Evolutionary conservation across 441 rosid species (phyloP), one percentile per base, ranked within the genome.

Genomic region (Mallotus japonicus): DNA sequence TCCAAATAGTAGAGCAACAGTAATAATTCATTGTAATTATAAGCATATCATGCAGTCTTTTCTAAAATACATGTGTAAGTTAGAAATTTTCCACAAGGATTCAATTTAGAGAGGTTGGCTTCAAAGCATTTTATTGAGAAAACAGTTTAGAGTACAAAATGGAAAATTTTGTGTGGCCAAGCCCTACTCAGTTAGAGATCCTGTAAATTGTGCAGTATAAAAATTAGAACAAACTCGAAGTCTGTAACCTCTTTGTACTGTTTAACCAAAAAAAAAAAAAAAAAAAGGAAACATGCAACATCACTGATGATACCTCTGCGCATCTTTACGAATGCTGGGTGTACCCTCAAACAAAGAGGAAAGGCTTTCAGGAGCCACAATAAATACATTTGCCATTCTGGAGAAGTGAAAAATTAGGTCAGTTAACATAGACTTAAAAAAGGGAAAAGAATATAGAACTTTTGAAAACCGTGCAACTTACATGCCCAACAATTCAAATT

Each of bases 301-400:
- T 20, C 40, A 46, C 17, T 8, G 67, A 73, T n/a, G 56, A 65
- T 89, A 95, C 97, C 96, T 90, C 78, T 95, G 97, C 0, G 93
- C 95, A 77, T 95, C 99, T 84, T 89, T 93, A 50, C 92, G 89
- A 58, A 93, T 89, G 81, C 96, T 88, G 71, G 98, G 98, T 40
- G 93, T 89, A 42, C 99, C 99, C 86, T 96, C 99, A 59, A 92
- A 89, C 90, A 95, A 80, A 66, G 91, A 77, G 76, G 97, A 86
- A 78, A 93, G 91, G 71, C 99, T 96, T 81, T 96, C 98, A 64
- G 99, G 97, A 69, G 99, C 97, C 63, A 93, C 98, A 65, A 93
- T 89, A 73, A 96, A 96, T 44, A 90, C 99, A 76, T 92, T 96
- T 69, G 98, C 97, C 92, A 87, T 78, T 76, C 98, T 96, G 88